These are phyloP conservation scores for Pseudoperonospora humuli DNA, from an alignment of 352 stramenopile species.

Conservation along the genomic window DNA sequence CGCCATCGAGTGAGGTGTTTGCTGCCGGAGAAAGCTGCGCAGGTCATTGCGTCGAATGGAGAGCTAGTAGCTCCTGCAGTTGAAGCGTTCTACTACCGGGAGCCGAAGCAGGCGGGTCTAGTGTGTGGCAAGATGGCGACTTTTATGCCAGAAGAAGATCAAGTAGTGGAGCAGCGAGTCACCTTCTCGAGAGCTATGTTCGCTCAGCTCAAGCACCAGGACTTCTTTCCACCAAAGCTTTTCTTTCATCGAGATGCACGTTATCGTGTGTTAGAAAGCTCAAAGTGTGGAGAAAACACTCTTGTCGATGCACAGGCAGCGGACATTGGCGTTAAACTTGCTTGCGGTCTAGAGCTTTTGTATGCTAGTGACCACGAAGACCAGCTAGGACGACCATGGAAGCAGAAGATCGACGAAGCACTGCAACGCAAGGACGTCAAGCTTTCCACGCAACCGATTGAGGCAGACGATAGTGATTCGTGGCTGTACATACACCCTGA, in stretches of 20 bases:
- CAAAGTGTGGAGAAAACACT: slow-evolving; percentile 2
- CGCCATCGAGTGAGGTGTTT: slow-evolving; percentile 41
- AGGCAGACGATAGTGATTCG: slow-evolving; percentile 56
- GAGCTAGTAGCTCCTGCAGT: slow-evolving; percentile 39
- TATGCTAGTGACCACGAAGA: slow-evolving; percentile 37
- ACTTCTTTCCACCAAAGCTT: slow-evolving; percentile 53
- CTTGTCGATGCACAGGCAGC: slow-evolving; percentile 26
- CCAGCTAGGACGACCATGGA: slow-evolving; percentile 37
- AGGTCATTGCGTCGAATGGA: slow-evolving; percentile 21
- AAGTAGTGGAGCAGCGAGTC: slow-evolving; percentile 28
- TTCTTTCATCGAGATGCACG: slow-evolving; percentile 29
- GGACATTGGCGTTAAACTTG: slow-evolving; percentile 69
- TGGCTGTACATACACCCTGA: slow-evolving; percentile 78
- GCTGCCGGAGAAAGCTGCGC: slow-evolving; percentile 28
- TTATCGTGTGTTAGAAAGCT: slow-evolving; percentile 12
- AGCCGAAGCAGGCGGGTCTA: slow-evolving; percentile 35
- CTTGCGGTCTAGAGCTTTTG: slow-evolving; percentile 69
- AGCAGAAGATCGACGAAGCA: slow-evolving; percentile 28
- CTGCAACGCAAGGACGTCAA: slow-evolving; percentile 3
- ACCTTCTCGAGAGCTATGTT: slow-evolving; percentile 79
- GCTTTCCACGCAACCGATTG: slow-evolving; percentile 4
- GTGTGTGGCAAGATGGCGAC: slow-evolving; percentile 49
- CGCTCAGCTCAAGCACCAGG: slow-evolving; percentile 73
- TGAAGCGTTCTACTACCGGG: slow-evolving; percentile 73
- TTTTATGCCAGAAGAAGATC: slow-evolving; percentile 26